phyloP scores from a whole-genome alignment of 208 protist genomes.

The Herpetomonas tarakana region DNA sequence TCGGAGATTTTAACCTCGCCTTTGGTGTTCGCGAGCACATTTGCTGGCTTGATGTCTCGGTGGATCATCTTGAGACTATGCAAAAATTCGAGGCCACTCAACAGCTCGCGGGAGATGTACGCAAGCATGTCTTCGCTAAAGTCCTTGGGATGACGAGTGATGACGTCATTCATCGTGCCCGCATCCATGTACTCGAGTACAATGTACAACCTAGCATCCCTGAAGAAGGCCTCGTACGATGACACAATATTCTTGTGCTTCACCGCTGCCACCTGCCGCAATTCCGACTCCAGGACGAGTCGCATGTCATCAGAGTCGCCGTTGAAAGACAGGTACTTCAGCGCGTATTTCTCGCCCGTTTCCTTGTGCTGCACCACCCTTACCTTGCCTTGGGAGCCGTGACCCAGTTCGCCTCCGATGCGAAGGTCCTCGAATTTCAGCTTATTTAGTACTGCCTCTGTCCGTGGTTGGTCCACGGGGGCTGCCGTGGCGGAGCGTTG shows the following conservation, averaged over 20 bases:
- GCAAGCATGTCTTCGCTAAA: conserved; percentile 81
- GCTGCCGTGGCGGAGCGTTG: conserved; percentile 22
- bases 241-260: conserved; percentile 88
- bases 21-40: conserved; percentile 95
- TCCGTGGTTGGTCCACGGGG: conserved; percentile 9
- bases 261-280: conserved; percentile 77
- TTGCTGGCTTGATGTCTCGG: conserved; percentile 96
- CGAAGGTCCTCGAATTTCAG: conserved; percentile 86
- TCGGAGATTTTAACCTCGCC: conserved; percentile 96
- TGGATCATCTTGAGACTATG: conserved; percentile 91
- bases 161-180: conserved; percentile 86
- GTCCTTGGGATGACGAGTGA: conserved; percentile 57
- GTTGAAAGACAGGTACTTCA: conserved; percentile 83
- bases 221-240: conserved; percentile 90
- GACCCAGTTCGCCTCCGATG: conserved; percentile 73
- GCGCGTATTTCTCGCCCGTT: conserved; percentile 76
- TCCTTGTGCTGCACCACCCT: conserved; percentile 70
- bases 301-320: conserved; percentile 73
- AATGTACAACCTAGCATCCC: conserved; percentile 84
- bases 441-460: conserved; percentile 68
- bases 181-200: conserved; percentile 90
- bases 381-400: conserved; percentile 87
- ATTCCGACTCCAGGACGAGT: conserved; percentile 64
- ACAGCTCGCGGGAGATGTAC: conserved; percentile 81
- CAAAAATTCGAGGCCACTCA: conserved; percentile 81